These are phyloP conservation scores for Backusella circina DNA, from an alignment of 192 early-diverging fungal genomes.

Conservation along the genomic window DNA sequence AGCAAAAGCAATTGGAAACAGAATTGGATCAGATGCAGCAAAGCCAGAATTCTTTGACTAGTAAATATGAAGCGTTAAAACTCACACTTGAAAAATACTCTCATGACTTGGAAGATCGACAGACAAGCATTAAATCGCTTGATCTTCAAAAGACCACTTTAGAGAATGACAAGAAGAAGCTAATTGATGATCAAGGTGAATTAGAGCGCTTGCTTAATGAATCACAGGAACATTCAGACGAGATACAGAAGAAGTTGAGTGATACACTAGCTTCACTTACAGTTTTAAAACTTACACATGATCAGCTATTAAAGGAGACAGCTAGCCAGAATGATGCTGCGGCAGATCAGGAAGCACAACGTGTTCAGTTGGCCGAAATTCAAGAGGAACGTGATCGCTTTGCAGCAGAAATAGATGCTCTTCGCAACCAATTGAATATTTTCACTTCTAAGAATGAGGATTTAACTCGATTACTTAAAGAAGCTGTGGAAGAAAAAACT, in stretches of 20 bases:
- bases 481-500: background rate
- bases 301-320: background rate
- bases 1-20: background rate
- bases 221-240: background rate
- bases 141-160: background rate
- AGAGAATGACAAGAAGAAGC: background rate
- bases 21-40: background rate
- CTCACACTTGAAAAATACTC: background rate
- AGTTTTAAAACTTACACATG: background rate
- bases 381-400: background rate
- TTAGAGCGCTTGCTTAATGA: background rate
- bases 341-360: background rate
- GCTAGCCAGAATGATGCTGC: background rate
- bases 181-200: background rate
- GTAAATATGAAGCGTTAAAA: background rate
- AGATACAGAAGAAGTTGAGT: background rate
- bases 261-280: slow-evolving; percentile 5
- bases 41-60: background rate
- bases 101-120: background rate
- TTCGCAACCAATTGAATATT: slow-evolving; percentile 31
- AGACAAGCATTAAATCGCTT: background rate
- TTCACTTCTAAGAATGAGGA: background rate
- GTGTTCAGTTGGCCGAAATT: background rate
- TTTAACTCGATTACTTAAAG: background rate
- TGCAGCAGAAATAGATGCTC: slow-evolving; percentile 28